A percentile compares a stretch with the other conserved stretches of the same genome.
Conservation (phyloP, 1,284 basidiomycete genomes). For the Papiliotrema terrestris region DNA sequence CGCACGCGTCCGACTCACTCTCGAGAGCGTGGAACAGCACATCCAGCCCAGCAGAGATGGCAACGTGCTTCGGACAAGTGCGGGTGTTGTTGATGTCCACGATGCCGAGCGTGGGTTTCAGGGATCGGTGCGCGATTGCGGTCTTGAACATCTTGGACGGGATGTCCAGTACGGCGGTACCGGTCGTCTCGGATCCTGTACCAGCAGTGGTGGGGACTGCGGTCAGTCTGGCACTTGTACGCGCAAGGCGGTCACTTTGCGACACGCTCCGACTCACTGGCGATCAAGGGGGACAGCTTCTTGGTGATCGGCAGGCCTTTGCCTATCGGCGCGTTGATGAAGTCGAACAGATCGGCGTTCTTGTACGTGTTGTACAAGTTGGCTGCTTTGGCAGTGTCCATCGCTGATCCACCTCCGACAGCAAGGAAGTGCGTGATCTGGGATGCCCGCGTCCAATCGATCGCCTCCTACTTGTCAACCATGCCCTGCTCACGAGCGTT, state of each 20-base stretch:
- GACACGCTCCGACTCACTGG: constrained; percentile 53
- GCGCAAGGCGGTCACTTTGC: background rate
- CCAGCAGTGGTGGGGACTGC: constrained; percentile 87
- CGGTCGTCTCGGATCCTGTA: constrained; percentile 96
- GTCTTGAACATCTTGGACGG: constrained; percentile 89
- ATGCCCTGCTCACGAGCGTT: background rate
- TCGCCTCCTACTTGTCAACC: constrained; percentile 63
- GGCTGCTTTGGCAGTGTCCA: constrained; percentile 91
- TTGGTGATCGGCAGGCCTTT: constrained; percentile 81
- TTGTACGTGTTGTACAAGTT: constrained; percentile 79
- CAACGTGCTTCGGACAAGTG: constrained; percentile 76
- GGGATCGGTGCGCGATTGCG: constrained; percentile 85
- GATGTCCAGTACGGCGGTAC: constrained; percentile 89
- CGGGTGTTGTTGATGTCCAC: constrained; percentile 81
- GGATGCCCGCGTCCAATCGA: constrained; percentile 77
- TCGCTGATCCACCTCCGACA: constrained; percentile 91
- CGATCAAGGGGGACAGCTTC: constrained; percentile 77
- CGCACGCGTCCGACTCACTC: constrained; percentile 50
- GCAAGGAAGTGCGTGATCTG: constrained; percentile 93
- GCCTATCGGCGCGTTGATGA: constrained; percentile 94
- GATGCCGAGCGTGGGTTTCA: constrained; percentile 87
- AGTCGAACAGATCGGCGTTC: constrained; percentile 87
- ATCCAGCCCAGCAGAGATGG: constrained; percentile 87
- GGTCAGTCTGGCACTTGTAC: background rate
- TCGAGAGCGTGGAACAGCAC: constrained; percentile 93